A percentile compares a stretch with the other conserved stretches of the same genome.
These are phyloP conservation scores for Aspergillus sp. DNA, from an alignment of 2,329 filamentous ascomycete genomes.

Conservation along the genomic window DNA sequence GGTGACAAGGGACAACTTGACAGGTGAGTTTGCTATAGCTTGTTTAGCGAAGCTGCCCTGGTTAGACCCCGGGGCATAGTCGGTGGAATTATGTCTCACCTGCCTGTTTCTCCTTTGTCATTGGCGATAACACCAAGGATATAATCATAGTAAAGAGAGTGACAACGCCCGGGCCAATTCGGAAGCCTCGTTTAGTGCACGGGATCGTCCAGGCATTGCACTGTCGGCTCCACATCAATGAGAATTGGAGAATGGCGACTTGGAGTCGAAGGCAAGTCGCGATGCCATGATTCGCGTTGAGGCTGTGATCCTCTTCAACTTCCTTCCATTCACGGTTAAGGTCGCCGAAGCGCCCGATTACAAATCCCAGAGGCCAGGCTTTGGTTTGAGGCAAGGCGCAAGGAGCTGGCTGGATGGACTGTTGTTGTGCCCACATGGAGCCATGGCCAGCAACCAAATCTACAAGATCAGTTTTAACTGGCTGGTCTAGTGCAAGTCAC, in stretches of 20 bases:
- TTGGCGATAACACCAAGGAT: background rate
- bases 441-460: background rate
- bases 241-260: too few species aligned
- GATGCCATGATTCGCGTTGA: background rate
- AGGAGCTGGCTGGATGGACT: background rate
- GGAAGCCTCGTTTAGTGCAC: background rate
- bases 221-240: too few species aligned
- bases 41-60: background rate
- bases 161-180: background rate
- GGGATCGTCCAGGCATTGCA: background rate
- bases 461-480: constrained; percentile 1
- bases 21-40: background rate
- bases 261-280: too few species aligned
- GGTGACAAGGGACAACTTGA: background rate
- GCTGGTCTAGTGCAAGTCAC: constrained; percentile 5
- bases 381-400: background rate
- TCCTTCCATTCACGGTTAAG: background rate
- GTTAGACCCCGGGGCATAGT: background rate
- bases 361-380: background rate
- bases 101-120: background rate
- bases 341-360: background rate
- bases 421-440: constrained; percentile 1
- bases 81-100: background rate
- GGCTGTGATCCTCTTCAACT: background rate
- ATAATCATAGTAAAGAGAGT: background rate